Evolutionary conservation across 2,329 filamentous ascomycete species (phyloP).

Genomic region (Fusarium papillatum): DNA sequence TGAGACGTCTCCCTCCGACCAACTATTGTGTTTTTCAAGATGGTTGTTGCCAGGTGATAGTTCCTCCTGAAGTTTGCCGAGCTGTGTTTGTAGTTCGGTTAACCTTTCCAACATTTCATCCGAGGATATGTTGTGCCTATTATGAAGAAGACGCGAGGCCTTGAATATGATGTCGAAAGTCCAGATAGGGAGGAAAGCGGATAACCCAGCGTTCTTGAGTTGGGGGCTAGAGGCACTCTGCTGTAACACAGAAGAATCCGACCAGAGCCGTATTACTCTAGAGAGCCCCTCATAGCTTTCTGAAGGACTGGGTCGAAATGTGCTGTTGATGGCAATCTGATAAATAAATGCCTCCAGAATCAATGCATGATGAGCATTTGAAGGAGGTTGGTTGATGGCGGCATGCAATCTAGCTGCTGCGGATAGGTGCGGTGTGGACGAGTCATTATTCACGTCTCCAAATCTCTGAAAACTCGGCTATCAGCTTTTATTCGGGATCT

Average conservation of each 20-base stretch:
- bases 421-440: neutral
- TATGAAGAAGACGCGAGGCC: neutral
- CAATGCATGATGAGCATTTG: neutral
- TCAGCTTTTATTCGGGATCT: neutral
- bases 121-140: rapidly evolving
- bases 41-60: neutral
- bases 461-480: neutral
- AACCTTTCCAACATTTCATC: neutral
- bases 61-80: neutral
- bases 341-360: neutral
- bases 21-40: neutral
- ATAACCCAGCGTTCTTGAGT: neutral
- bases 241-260: neutral
- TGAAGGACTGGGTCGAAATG: neutral
- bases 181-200: neutral
- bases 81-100: neutral
- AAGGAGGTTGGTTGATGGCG: neutral
- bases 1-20: neutral
- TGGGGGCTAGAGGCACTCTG: neutral
- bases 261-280: neutral
- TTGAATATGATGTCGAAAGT: neutral
- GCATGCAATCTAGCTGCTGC: neutral
- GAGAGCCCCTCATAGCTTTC: neutral
- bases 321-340: neutral
- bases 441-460: neutral